phyloP scores from a whole-genome alignment of 2,329 filamentous ascomycete genomes.

The Drechslera avenae region DNA sequence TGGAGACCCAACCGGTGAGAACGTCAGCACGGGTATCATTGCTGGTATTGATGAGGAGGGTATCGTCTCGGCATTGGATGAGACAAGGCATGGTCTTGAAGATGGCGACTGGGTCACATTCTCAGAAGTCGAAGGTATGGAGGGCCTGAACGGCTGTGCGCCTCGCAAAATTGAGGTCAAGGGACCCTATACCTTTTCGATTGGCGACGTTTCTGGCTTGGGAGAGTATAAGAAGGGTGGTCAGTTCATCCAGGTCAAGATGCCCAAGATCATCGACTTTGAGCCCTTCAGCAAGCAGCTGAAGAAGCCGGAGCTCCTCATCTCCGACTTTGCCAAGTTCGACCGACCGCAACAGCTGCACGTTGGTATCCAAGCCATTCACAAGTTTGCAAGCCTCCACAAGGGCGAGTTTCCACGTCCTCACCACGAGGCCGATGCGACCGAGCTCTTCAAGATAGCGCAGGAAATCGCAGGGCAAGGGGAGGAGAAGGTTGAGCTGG shows the following conservation, averaged over 20 bases:
- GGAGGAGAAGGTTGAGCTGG: slow-evolving; percentile 78
- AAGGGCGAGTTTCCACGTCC: slow-evolving; percentile 75
- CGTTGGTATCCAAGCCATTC: slow-evolving; percentile 87
- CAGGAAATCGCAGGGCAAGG: slow-evolving; percentile 70
- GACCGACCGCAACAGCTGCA: slow-evolving; percentile 93
- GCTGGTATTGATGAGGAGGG: slow-evolving; percentile 89
- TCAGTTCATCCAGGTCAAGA: slow-evolving; percentile 95
- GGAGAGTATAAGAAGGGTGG: slow-evolving; percentile 89
- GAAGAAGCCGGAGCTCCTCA: slow-evolving; percentile 84
- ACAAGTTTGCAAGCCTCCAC: slow-evolving; percentile 78
- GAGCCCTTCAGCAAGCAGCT: slow-evolving; percentile 78
- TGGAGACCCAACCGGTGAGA: slow-evolving; percentile 88
- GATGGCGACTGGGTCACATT: slow-evolving; percentile 98
- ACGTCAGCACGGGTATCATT: slow-evolving; percentile 83
- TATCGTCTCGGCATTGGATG: slow-evolving; percentile 88
- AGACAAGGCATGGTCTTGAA: slow-evolving; percentile 91
- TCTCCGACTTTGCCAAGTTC: slow-evolving; percentile 97
- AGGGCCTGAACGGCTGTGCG: slow-evolving; percentile 78
- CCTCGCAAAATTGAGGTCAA: slow-evolving; percentile 93
- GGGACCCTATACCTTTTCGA: slow-evolving; percentile 94
- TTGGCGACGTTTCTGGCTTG: slow-evolving; percentile 86
- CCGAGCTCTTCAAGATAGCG: slow-evolving; percentile 75
- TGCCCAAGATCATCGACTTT: slow-evolving; percentile 93
- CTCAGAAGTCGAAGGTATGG: slow-evolving; percentile 90
- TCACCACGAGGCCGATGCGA: slow-evolving; percentile 83